phyloP scores from a whole-genome alignment of 805 yeast genomes.

The Starmera dryadoides region DNA sequence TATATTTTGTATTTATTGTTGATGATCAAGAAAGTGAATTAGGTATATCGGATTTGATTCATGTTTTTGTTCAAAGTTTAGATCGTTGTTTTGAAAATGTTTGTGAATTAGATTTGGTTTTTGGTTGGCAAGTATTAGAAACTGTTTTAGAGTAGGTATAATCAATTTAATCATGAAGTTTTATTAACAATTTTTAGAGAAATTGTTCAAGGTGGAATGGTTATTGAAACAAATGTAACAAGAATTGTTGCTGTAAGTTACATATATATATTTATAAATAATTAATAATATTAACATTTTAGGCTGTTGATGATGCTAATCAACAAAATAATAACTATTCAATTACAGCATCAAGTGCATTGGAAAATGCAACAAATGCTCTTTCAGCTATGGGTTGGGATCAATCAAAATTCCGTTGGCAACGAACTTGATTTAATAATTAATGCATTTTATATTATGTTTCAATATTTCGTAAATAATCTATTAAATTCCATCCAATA shows the following conservation, averaged over 20 bases:
- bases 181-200: slow-evolving; percentile 34
- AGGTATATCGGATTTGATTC: slow-evolving; percentile 89
- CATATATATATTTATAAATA: too few relatives aligned
- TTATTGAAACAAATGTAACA: slow-evolving; percentile 80
- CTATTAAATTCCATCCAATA: too few relatives aligned
- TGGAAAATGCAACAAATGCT: slow-evolving; percentile 71
- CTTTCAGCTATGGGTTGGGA: slow-evolving; percentile 53
- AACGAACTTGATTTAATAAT: slow-evolving; percentile 1
- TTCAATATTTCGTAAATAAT: too few relatives aligned
- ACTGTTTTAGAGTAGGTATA: slow-evolving; percentile 57
- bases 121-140: slow-evolving; percentile 96
- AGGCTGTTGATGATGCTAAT: slow-evolving; percentile 64
- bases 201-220: slow-evolving; percentile 96
- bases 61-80: slow-evolving; percentile 92
- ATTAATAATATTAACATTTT: slow-evolving; percentile 5
- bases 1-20: slow-evolving; percentile 92
- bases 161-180: background rate
- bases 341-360: slow-evolving; percentile 24
- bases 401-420: too few relatives aligned
- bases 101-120: slow-evolving; percentile 88
- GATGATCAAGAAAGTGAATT: slow-evolving; percentile 94
- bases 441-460: too few relatives aligned
- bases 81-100: slow-evolving; percentile 92
- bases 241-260: slow-evolving; percentile 59
- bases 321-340: slow-evolving; percentile 8